Conservation (phyloP, 495 filamentous ascomycete genomes). For the Apodospora peruviana region DNA sequence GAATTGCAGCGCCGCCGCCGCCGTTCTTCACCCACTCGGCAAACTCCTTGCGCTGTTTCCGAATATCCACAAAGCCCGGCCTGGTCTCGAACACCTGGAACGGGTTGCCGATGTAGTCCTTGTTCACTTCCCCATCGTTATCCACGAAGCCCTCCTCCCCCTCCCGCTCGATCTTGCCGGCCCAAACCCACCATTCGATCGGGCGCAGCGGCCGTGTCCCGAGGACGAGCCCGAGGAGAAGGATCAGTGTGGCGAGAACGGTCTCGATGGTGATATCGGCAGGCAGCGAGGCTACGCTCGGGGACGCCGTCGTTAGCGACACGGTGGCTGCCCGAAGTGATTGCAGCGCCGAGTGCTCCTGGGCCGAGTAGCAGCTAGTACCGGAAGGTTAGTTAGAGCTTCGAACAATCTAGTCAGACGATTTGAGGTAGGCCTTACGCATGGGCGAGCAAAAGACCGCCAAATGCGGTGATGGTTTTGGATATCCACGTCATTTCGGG, state of each 20-base stretch:
- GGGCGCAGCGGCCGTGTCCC: conserved; percentile 65
- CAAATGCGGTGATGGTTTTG: conserved; percentile 56
- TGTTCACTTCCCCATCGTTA: conserved; percentile 54
- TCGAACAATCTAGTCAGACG: too few relatives aligned
- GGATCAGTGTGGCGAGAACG: conserved; percentile 60
- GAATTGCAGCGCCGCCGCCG: conserved; percentile 1
- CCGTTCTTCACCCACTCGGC: conserved; percentile 58
- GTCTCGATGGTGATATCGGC: conserved; percentile 77
- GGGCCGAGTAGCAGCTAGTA: conserved; percentile 74
- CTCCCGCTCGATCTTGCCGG: conserved; percentile 74
- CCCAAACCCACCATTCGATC: conserved; percentile 79
- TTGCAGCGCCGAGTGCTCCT: conserved; percentile 71
- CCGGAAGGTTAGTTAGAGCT: neutral
- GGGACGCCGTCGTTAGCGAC: conserved; percentile 34
- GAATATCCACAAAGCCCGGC: conserved; percentile 48
- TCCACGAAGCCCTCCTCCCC: conserved; percentile 64
- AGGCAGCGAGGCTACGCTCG: conserved; percentile 46
- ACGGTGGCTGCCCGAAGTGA: conserved; percentile 49
- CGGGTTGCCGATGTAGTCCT: conserved; percentile 48
- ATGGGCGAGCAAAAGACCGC: conserved; percentile 63
- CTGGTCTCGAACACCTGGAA: conserved; percentile 40
- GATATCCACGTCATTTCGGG: conserved; percentile 61
- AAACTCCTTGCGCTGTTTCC: conserved; percentile 71
- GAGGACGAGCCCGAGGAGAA: conserved; percentile 66
- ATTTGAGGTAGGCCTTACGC: conserved; percentile 54